Conservation (phyloP, 2,329 filamentous ascomycete genomes). For the Grosmannia penicillata region DNA sequence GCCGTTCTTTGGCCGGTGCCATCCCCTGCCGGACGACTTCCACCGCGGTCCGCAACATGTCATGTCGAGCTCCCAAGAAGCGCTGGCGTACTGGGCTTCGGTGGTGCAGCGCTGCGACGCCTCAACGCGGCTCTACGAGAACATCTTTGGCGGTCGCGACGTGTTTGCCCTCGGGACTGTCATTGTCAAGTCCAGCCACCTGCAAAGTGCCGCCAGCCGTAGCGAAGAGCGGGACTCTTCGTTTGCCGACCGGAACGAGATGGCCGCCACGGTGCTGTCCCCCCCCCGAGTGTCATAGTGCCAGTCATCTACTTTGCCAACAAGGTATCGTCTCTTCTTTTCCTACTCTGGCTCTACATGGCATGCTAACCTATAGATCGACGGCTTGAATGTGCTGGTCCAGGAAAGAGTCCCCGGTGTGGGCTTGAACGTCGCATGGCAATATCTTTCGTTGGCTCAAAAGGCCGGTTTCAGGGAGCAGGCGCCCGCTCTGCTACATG, state of each 20-base stretch:
- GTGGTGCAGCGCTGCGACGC: constrained; percentile 18
- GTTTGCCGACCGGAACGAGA: constrained; percentile 25
- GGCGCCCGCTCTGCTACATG: constrained; percentile 17
- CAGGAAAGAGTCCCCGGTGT: constrained; percentile 24
- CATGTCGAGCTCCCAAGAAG: constrained; percentile 12
- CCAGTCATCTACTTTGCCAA: constrained; percentile 23
- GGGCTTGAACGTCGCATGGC: constrained; percentile 20
- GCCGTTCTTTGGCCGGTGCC: constrained; percentile 18
- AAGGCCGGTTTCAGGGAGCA: constrained; percentile 21
- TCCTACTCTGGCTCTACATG: constrained; percentile 7
- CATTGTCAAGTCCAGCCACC: constrained; percentile 23
- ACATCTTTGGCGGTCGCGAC: constrained; percentile 20
- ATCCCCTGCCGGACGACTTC: constrained; percentile 16
- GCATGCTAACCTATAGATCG: constrained; percentile 12
- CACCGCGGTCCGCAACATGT: constrained; percentile 12
- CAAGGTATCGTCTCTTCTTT: constrained; percentile 16
- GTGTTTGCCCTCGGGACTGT: constrained; percentile 26
- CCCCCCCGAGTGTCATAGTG: constrained; percentile 14
- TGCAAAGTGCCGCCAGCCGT: constrained; percentile 11
- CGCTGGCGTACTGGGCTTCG: constrained; percentile 17
- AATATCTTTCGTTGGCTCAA: constrained; percentile 18
- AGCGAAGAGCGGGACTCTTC: constrained; percentile 20
- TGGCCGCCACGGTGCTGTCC: constrained; percentile 18
- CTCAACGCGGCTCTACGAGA: constrained; percentile 17
- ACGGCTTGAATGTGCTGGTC: constrained; percentile 19